Percentiles rank a stretch among this genome's conserved stretches.
Conservation (phyloP, 345 rosid species). For the Salix viminalis region DNA sequence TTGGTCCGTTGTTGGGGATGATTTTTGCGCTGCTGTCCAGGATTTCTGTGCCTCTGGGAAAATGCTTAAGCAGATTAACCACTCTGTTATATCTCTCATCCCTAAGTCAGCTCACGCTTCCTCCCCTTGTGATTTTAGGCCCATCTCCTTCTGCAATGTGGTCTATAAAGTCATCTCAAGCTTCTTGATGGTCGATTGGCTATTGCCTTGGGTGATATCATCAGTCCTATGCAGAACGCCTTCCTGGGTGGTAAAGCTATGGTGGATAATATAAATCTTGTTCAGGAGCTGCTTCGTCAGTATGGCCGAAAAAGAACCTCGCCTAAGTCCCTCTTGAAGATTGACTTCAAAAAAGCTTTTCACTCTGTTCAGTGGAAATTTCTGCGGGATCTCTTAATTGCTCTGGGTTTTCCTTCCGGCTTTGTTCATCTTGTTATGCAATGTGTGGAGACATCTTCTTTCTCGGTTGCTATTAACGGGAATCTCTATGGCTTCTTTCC, state of each 20-base stretch:
- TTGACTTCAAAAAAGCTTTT: not conserved
- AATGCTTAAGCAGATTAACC: not conserved
- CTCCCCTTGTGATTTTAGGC: no score
- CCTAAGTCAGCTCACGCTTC: no score
- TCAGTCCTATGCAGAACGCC: no score
- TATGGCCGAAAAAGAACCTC: not conserved
- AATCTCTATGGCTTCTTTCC: not conserved
- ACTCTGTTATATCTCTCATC: no score
- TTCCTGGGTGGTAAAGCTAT: no score
- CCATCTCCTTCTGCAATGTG: no score
- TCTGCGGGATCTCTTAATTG: no score
- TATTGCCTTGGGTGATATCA: no score
- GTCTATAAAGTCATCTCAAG: no score
- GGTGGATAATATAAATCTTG: no score
- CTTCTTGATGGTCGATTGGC: no score
- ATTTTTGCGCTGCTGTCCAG: not conserved
- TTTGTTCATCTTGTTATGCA: not conserved
- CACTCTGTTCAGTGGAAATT: not conserved
- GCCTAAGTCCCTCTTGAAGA: not conserved
- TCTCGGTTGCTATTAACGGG: not conserved
- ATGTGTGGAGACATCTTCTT: not conserved
- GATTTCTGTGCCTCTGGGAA: not conserved
- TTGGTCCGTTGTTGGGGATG: not conserved
- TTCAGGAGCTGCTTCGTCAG: no score
- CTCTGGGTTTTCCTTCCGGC: not conserved